phyloP scores from a whole-genome alignment of 768 basidiomycete genomes.

The Mycena galericulata region DNA sequence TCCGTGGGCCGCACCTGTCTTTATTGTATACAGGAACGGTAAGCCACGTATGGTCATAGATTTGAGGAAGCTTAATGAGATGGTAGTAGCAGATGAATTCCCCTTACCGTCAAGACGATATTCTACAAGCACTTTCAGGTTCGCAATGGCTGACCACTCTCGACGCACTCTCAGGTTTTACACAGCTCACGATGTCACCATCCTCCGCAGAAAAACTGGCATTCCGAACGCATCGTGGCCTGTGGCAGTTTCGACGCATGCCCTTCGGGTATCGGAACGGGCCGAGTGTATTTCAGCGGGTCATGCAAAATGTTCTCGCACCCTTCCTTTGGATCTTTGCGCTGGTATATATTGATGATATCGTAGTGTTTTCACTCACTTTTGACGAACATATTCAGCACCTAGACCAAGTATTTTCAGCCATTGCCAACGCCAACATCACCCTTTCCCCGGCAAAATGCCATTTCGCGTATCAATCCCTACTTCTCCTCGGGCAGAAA shows the following conservation, averaged over 20 bases:
- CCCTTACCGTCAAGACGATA: constrained; percentile 32
- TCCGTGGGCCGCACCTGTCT: constrained; percentile 27
- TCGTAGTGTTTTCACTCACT: constrained; percentile 45
- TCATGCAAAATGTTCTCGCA: constrained; percentile 51
- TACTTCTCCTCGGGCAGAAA: constrained; percentile 53
- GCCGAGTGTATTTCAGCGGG: constrained; percentile 52
- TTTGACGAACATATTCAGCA: constrained; percentile 25
- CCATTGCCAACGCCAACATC: constrained; percentile 42
- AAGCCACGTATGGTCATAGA: constrained; percentile 52
- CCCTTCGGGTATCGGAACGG: constrained; percentile 52
- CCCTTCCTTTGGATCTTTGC: constrained; percentile 52
- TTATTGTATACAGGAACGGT: constrained; percentile 43
- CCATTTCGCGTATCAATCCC: constrained; percentile 46
- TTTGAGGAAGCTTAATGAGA: constrained; percentile 39
- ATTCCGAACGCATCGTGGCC: constrained; percentile 52
- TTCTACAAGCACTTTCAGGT: constrained; percentile 36
- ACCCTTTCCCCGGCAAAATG: constrained; percentile 51
- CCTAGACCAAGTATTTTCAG: constrained; percentile 43
- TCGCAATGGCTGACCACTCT: neutral
- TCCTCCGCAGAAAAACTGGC: constrained; percentile 41
- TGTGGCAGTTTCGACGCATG: constrained; percentile 55
- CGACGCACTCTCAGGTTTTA: neutral
- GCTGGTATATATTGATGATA: constrained; percentile 57
- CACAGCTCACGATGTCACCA: neutral
- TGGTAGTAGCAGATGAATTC: constrained; percentile 22